Percentiles rank a stretch among this genome's conserved stretches.
These are phyloP conservation scores for Endogone sp. DNA, from an alignment of 192 early-diverging fungal species.

Conservation along the genomic window DNA sequence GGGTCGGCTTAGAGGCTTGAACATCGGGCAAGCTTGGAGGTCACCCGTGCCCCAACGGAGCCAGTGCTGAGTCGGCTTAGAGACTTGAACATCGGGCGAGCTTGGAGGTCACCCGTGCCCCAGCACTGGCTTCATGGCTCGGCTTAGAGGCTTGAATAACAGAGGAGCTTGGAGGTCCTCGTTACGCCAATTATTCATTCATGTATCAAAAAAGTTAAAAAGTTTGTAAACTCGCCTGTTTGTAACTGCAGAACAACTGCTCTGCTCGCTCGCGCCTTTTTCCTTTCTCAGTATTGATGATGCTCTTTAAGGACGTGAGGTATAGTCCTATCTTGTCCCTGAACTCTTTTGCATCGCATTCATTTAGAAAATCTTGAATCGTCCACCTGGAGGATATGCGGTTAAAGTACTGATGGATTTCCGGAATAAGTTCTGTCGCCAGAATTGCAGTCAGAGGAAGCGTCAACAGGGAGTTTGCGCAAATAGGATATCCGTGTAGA, in stretches of 20 bases:
- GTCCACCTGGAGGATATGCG: slow-evolving; percentile 11
- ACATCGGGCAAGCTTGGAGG: slow-evolving; percentile 10
- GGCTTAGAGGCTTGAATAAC: slow-evolving; percentile 15
- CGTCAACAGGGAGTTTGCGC: no score
- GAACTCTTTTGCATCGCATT: slow-evolving; percentile 18
- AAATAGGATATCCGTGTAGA: no score
- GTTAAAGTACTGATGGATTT: slow-evolving; percentile 8
- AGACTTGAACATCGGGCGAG: slow-evolving; percentile 17
- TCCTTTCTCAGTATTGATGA: slow-evolving; percentile 7
- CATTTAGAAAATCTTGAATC: slow-evolving; percentile 15
- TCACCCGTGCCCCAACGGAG: slow-evolving; percentile 10
- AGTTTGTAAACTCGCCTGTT: slow-evolving; percentile 11
- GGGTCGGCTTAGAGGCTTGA: slow-evolving; percentile 14
- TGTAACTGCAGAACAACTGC: slow-evolving; percentile 5
- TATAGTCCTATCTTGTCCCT: slow-evolving; percentile 11
- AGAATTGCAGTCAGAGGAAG: no score
- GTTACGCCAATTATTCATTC: slow-evolving; percentile 8
- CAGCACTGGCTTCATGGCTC: slow-evolving; percentile 17
- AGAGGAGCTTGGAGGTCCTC: slow-evolving; percentile 15
- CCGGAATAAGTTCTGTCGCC: no score
- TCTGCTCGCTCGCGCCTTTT: slow-evolving; percentile 9
- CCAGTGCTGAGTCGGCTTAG: slow-evolving; percentile 8
- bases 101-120: slow-evolving; percentile 10
- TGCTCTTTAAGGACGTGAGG: slow-evolving; percentile 8
- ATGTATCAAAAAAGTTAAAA: slow-evolving; percentile 3